Evolutionary conservation across 2,329 filamentous ascomycete species (phyloP).

Genomic region (Curvularia sp.): DNA sequence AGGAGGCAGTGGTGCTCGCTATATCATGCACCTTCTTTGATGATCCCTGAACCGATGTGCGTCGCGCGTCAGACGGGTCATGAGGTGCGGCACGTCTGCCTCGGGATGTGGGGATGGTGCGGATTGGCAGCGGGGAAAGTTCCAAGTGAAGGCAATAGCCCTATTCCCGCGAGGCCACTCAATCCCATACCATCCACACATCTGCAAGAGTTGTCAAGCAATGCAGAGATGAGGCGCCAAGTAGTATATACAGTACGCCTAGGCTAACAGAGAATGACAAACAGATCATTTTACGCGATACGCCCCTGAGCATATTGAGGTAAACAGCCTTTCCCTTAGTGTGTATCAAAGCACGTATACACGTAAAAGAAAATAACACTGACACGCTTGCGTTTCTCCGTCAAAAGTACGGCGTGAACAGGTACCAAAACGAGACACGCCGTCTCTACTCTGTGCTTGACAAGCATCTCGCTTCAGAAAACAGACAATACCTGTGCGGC

Average conservation of each 20-base stretch:
- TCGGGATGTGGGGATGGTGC: slow-evolving; percentile 1
- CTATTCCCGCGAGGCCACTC: neutral
- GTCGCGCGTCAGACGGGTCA: neutral
- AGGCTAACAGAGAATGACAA: neutral
- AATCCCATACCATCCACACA: neutral
- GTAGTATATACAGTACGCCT: neutral
- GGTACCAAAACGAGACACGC: slow-evolving; percentile 84
- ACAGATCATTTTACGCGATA: slow-evolving; percentile 82
- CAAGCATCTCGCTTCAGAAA: slow-evolving; percentile 66
- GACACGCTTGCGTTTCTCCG: neutral
- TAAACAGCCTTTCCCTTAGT: neutral
- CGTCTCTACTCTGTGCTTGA: slow-evolving; percentile 82
- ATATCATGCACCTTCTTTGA: neutral
- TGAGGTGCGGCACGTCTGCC: neutral
- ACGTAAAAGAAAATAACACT: neutral
- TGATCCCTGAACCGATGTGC: neutral
- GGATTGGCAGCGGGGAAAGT: neutral
- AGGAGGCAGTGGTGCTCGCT: neutral
- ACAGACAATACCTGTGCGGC: slow-evolving; percentile 64
- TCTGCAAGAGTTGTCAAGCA: neutral
- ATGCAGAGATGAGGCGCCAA: neutral
- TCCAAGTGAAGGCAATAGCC: neutral
- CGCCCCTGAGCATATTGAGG: slow-evolving; percentile 77
- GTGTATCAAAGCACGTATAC: neutral
- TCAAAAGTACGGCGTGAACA: slow-evolving; percentile 73